Percentiles rank a stretch among this genome's conserved stretches.
Evolutionary conservation across 192 early-diverging fungal genomes (phyloP).

Genomic region (Coemansia sp.): DNA sequence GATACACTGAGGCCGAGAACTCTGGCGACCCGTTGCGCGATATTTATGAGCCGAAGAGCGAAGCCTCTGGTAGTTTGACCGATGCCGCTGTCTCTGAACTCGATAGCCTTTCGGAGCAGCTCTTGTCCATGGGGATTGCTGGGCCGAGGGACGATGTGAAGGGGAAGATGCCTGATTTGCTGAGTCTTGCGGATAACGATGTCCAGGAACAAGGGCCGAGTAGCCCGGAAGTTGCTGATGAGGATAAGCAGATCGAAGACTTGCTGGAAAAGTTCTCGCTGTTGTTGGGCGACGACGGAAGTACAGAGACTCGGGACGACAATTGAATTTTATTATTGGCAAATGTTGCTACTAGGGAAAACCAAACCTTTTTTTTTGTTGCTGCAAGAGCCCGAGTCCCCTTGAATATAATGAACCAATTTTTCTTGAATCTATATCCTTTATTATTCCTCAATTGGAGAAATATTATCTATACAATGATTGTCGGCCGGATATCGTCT

Average conservation of each 20-base stretch:
- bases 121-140: conserved; percentile 25
- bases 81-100: conserved; percentile 23
- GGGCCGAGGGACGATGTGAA: conserved; percentile 6
- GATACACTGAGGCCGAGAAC: not conserved
- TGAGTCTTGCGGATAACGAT: conserved; percentile 1
- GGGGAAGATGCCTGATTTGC: conserved; percentile 24
- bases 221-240: not conserved
- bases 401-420: not conserved
- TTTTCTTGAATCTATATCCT: too few species aligned
- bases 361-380: not conserved
- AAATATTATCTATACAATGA: too few species aligned
- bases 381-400: not conserved
- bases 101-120: conserved; percentile 39
- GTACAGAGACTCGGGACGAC: not conserved
- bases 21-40: not conserved
- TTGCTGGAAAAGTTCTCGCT: conserved; percentile 29
- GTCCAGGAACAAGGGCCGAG: not conserved
- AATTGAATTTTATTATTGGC: not conserved
- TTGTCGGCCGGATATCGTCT: too few species aligned
- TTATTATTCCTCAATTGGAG: too few species aligned
- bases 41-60: not conserved
- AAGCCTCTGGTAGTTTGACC: not conserved
- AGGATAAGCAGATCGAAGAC: conserved; percentile 32
- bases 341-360: too few species aligned
- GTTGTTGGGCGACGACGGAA: conserved; percentile 24